Base-by-base conservation (phyloP, 179 eudicot species). In the Vitellaria paradoxa region DNA sequence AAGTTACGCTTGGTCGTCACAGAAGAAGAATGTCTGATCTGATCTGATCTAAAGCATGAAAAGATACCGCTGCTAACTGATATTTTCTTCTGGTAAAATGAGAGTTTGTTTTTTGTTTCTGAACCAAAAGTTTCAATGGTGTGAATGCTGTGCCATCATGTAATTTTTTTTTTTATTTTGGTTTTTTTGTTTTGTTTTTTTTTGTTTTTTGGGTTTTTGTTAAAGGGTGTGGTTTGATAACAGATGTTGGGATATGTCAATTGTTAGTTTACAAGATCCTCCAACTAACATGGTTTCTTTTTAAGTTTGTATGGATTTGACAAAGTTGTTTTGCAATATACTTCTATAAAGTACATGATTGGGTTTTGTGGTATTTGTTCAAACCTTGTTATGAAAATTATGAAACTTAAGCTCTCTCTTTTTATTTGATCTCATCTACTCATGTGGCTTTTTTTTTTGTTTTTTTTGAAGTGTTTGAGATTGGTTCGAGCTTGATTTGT, bases 21-120 rank as follows among this genome's bases (percentile, higher is more conserved):
- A 85, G 89, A 68, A 88, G 96, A 82, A 85, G 93, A 81, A 86
- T 88, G 87, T 91, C 93, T 20, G 77, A 84, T 81, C 60, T 20
- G 77, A 84, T 81, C 60, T 86, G 59, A 87, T 65, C 20, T 84
- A 53, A 82, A 70, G 47, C 1, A 14, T 0, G 68, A 23, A 23
- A 53, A 21, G 7, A 20, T 11, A 14, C 2, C 6, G 18, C 15
- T 11, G 42, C 20, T 55, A 26, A 26, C 12, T 53, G 21, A 9
- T 55, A 47, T 3, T 26, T 55, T 15, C 23, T 24, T 72, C 8
- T 17, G 20, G 61, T 70, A 53, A 6, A 69, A 53, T 72, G 20
- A 9, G 63, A 30, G 26, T 72, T 72, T 52, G 74, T 50, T 23
- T 23, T 15, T 26, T 23, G 47, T 24, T 70, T 26, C 17, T 70